phyloP scores from a whole-genome alignment of 306 rosid species.

The Pyrus bretschneideri region DNA sequence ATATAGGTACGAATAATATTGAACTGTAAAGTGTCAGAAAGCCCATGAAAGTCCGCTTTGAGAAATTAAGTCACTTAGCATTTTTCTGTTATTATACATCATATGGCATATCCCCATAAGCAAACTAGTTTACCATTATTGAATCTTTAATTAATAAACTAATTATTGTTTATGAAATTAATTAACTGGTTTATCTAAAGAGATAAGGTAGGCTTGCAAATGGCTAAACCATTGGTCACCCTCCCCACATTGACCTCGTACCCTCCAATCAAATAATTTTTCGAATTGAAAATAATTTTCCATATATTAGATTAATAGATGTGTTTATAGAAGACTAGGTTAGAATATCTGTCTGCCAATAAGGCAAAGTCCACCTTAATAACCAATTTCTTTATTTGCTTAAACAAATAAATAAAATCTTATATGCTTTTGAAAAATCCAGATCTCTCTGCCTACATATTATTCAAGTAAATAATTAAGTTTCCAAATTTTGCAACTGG shows the following conservation, averaged over 20 bases:
- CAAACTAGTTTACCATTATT: not conserved
- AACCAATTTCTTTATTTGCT: not conserved
- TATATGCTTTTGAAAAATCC: not conserved
- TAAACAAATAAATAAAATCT: constrained; percentile 8
- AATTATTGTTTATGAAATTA: not conserved
- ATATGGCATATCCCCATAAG: not conserved
- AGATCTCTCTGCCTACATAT: not conserved
- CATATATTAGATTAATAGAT: not conserved
- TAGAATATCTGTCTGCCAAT: constrained; percentile 61
- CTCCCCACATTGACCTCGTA: constrained; percentile 36
- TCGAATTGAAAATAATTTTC: constrained; percentile 8
- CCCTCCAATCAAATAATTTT: constrained; percentile 14
- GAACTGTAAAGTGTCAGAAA: fast-evolving
- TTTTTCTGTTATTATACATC: not conserved
- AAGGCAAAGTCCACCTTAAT: constrained; percentile 38
- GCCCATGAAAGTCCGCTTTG: too few relatives aligned
- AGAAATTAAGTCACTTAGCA: too few relatives aligned
- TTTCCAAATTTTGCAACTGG: too few relatives aligned
- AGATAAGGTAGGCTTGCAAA: constrained; percentile 30
- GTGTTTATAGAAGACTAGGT: constrained; percentile 7
- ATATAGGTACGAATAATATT: too few relatives aligned
- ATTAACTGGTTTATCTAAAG: constrained; percentile 26
- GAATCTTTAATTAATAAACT: not conserved
- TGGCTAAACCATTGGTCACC: constrained; percentile 19
- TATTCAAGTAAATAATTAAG: not conserved